Percentiles rank a stretch among this genome's conserved stretches.
Evolutionary conservation across 805 yeast species (phyloP).

Genomic region (Cyberlindnera maclurae): DNA sequence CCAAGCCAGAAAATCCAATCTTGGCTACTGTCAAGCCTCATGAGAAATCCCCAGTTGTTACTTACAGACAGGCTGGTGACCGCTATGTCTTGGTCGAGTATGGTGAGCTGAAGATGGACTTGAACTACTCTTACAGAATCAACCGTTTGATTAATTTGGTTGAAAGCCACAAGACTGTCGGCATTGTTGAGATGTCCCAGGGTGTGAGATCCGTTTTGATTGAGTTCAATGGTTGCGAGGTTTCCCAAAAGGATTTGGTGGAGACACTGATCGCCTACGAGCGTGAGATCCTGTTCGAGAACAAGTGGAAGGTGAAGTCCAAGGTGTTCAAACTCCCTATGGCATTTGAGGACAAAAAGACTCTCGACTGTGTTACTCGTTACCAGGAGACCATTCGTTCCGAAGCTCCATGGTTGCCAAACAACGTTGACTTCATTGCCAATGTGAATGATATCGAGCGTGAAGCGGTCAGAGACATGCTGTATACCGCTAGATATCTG

Average conservation of each 20-base stretch:
- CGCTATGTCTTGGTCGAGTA: constrained; percentile 87
- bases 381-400: constrained; percentile 91
- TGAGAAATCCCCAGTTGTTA: constrained; percentile 56
- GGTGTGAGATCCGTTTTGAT: constrained; percentile 94
- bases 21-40: constrained; percentile 44
- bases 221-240: constrained; percentile 63
- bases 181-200: constrained; percentile 92
- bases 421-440: constrained; percentile 92
- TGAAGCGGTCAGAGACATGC: constrained; percentile 69
- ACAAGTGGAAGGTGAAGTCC: constrained; percentile 82
- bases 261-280: constrained; percentile 67
- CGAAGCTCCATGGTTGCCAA: constrained; percentile 96
- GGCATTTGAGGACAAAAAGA: constrained; percentile 92
- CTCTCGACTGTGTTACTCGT: constrained; percentile 83
- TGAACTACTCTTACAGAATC: constrained; percentile 79
- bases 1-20: constrained; percentile 62
- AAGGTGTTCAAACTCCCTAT: constrained; percentile 81
- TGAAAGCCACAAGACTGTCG: constrained; percentile 53
- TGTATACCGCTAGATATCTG: constrained; percentile 84
- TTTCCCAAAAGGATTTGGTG: constrained; percentile 57
- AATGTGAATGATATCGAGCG: constrained; percentile 78
- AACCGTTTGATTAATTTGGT: constrained; percentile 76
- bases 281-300: constrained; percentile 60
- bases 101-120: constrained; percentile 83
- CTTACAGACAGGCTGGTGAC: constrained; percentile 96